Conservation (phyloP, 1,284 basidiomycete genomes). For the Thecaphora thlaspeos region DNA sequence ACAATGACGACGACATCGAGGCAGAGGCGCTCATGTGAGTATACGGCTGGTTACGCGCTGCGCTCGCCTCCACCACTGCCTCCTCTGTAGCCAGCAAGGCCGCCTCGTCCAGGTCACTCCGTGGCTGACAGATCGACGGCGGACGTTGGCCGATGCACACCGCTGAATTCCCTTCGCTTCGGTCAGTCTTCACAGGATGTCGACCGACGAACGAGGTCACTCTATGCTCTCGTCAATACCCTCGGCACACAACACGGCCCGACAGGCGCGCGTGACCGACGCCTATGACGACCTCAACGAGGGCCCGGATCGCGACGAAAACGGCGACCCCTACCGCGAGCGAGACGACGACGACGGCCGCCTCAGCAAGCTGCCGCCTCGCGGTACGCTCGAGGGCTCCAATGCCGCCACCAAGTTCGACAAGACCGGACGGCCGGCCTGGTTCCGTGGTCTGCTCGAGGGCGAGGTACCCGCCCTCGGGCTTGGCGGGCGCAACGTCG, state of each 20-base stretch:
- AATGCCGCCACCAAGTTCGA: slow-evolving; percentile 29
- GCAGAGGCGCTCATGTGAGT: slow-evolving; percentile 30
- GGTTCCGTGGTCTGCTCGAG: slow-evolving; percentile 30
- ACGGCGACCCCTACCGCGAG: background rate
- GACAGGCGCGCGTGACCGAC: slow-evolving; percentile 17
- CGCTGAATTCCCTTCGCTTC: background rate
- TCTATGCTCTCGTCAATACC: slow-evolving; percentile 9
- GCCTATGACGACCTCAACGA: slow-evolving; percentile 34
- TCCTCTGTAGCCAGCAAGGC: no score
- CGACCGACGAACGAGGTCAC: slow-evolving; percentile 21
- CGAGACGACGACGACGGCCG: slow-evolving; percentile 7
- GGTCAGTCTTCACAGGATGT: slow-evolving; percentile 21
- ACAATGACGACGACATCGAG: slow-evolving; percentile 31
- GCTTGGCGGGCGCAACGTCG: slow-evolving; percentile 13
- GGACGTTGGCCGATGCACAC: slow-evolving; percentile 20
- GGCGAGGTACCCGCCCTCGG: slow-evolving; percentile 24
- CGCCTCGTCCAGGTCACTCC: no score
- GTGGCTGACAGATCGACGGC: slow-evolving; percentile 7
- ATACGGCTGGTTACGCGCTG: no score
- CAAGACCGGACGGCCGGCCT: slow-evolving; percentile 46
- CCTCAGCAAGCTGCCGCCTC: slow-evolving; percentile 19
- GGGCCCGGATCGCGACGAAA: slow-evolving; percentile 11
- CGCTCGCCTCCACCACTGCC: no score
- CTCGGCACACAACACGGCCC: slow-evolving; percentile 5
- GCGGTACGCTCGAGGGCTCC: slow-evolving; percentile 27